Conservation (phyloP, 805 yeast species). For the Schizosaccharomyces lindneri region DNA sequence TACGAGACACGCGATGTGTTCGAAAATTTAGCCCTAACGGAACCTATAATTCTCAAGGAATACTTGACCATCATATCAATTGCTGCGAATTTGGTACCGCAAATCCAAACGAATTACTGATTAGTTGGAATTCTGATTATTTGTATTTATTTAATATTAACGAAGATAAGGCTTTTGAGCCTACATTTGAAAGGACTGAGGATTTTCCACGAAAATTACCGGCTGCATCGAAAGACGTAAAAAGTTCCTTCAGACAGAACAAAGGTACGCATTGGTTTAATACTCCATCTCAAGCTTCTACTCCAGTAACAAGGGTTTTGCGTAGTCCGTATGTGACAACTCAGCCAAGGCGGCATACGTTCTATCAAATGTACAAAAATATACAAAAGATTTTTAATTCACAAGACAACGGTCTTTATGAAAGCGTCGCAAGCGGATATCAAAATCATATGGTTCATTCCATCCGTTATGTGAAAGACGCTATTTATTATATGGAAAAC, state of each 20-base stretch:
- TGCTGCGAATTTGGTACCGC: constrained; percentile 6
- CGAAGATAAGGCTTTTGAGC: neutral
- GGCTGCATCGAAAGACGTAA: neutral
- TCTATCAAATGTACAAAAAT: neutral
- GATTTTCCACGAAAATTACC: neutral
- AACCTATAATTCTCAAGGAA: neutral
- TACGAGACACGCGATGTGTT: constrained; percentile 7
- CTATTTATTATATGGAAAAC: neutral
- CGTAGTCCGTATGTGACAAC: neutral
- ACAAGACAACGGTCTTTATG: neutral
- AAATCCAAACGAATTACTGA: constrained; percentile 7
- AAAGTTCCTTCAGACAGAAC: neutral
- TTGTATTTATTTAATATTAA: constrained; percentile 7
- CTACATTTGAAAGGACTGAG: neutral
- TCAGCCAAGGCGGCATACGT: neutral
- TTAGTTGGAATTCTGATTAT: constrained; percentile 8
- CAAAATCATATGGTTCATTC: neutral
- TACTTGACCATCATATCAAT: constrained; percentile 5
- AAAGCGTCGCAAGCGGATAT: neutral
- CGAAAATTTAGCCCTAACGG: constrained; percentile 5
- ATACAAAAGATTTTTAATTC: neutral
- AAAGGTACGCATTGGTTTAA: neutral
- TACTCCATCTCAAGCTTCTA: neutral
- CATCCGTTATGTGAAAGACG: neutral
- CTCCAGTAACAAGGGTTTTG: neutral